Evolutionary conservation across 129 eudicot species (phyloP).

Genomic region (Saposhnikovia divaricata): DNA sequence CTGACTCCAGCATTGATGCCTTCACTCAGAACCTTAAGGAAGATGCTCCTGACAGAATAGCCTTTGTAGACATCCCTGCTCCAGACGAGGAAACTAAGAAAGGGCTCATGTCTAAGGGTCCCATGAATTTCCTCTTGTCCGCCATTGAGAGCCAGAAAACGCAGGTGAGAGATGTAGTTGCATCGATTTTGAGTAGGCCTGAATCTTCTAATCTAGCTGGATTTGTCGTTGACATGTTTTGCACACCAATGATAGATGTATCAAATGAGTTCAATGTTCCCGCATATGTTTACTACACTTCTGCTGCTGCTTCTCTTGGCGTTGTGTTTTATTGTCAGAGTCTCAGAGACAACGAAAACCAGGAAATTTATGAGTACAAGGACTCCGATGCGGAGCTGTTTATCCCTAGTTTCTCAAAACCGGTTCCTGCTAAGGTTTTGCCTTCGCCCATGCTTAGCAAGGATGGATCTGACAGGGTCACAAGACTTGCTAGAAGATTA

Average conservation of each 20-base stretch:
- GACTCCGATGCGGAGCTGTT: not conserved
- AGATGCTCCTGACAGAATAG: not conserved
- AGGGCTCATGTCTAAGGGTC: not conserved
- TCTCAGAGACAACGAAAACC: slow-evolving; percentile 1
- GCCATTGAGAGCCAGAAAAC: not conserved
- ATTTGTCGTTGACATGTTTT: not conserved
- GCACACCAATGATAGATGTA: not conserved
- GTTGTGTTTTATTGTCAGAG: not conserved
- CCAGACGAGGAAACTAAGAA: not conserved
- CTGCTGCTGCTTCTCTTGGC: slow-evolving; percentile 4
- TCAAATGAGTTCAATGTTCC: slow-evolving; percentile 9
- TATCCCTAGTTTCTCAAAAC: slow-evolving; percentile 2
- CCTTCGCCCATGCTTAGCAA: not conserved
- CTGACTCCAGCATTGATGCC: not conserved
- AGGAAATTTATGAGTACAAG: not conserved
- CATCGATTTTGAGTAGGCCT: not conserved
- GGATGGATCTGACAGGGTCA: not conserved
- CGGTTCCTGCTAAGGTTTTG: slow-evolving; percentile 4
- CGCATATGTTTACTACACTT: not conserved
- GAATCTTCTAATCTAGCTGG: not conserved
- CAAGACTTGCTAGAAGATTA: not conserved
- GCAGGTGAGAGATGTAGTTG: not conserved
- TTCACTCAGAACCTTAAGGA: not conserved
- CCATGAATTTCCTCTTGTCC: not conserved
- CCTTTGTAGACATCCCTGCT: slow-evolving; percentile 2